A percentile compares a stretch with the other conserved stretches of the same genome.
These are phyloP conservation scores for Mucor sp. DNA, from an alignment of 371 early-diverging fungal genomes.

Conservation along the genomic window DNA sequence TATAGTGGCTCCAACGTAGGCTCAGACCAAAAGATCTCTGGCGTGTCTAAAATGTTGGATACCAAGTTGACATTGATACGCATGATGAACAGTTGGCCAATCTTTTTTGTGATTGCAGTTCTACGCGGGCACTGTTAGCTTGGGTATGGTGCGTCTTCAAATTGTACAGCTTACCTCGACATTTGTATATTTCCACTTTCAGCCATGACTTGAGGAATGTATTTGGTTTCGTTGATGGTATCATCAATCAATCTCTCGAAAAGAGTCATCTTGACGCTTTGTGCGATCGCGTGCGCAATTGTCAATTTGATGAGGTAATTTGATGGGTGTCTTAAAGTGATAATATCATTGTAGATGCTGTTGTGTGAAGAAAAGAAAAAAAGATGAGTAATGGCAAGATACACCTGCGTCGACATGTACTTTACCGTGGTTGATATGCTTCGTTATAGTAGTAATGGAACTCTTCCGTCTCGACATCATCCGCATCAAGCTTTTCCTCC, in stretches of 20 bases:
- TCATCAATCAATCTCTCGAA: constrained; percentile 84
- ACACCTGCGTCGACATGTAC: neutral
- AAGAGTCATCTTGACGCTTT: constrained; percentile 83
- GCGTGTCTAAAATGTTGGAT: constrained; percentile 81
- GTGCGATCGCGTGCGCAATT: constrained; percentile 85
- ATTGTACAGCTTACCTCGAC: constrained; percentile 51
- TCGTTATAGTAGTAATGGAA: constrained; percentile 89
- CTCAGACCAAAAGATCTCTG: constrained; percentile 89
- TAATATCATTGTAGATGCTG: constrained; percentile 61
- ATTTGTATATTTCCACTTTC: constrained; percentile 79
- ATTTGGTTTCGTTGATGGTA: constrained; percentile 83
- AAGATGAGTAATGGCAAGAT: neutral
- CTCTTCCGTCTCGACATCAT: constrained; percentile 88
- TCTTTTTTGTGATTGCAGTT: constrained; percentile 65
- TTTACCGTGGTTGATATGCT: constrained; percentile 68
- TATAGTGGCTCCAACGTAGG: constrained; percentile 82
- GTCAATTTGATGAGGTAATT: constrained; percentile 67
- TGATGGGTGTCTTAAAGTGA: constrained; percentile 54
- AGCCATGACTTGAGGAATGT: constrained; percentile 84
- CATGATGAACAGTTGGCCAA: constrained; percentile 80
- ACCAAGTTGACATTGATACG: constrained; percentile 90
- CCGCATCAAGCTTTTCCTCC: constrained; percentile 67
- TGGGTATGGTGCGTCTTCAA: no score
- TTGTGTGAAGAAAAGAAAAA: neutral
- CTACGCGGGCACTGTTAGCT: constrained; percentile 14